A percentile compares a stretch with the other conserved stretches of the same genome.
Evolutionary conservation across 1,284 basidiomycete species (phyloP).

Genomic region (Anthracocystis walkeri): DNA sequence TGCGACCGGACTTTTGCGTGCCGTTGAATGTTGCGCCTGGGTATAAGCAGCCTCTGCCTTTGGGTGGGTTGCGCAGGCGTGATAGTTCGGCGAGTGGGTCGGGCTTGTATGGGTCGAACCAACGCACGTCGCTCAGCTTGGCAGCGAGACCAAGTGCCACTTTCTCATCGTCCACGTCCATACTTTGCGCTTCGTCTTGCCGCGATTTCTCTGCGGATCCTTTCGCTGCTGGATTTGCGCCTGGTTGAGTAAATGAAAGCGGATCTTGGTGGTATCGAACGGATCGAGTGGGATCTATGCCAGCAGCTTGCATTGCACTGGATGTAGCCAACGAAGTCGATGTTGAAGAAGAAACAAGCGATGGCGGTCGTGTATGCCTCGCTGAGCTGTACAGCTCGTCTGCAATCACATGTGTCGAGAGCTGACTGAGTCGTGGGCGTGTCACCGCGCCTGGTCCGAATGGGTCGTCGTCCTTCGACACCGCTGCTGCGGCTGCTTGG

Average conservation of each 20-base stretch:
- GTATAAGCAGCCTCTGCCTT: conserved; percentile 58
- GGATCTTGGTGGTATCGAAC: conserved; percentile 34
- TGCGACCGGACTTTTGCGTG: conserved; percentile 62
- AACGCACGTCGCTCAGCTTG: conserved; percentile 31
- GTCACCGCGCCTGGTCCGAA: conserved; percentile 52
- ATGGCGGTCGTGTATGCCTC: conserved; percentile 17
- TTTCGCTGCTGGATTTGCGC: background rate
- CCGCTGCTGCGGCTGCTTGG: background rate
- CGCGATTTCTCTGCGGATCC: background rate
- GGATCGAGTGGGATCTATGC: conserved; percentile 23
- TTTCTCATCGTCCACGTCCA: conserved; percentile 15
- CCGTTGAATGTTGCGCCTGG: conserved; percentile 65
- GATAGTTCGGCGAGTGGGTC: conserved; percentile 56
- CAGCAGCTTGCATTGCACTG: conserved; percentile 16
- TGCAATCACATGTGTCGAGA: conserved; percentile 35
- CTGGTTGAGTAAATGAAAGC: conserved; percentile 1
- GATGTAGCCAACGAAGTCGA: conserved; percentile 35
- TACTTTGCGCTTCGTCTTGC: conserved; percentile 1
- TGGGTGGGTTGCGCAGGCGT: conserved; percentile 34
- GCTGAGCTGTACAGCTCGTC: conserved; percentile 40
- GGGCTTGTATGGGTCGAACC: conserved; percentile 52
- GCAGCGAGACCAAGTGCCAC: conserved; percentile 10
- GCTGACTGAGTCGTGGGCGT: conserved; percentile 43
- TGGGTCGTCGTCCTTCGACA: conserved; percentile 35
- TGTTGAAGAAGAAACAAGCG: conserved; percentile 29